A percentile compares a stretch with the other conserved stretches of the same genome.
These are phyloP conservation scores for Epipyxis sp. DNA, from an alignment of 108 stramenopile species.

Conservation along the genomic window DNA sequence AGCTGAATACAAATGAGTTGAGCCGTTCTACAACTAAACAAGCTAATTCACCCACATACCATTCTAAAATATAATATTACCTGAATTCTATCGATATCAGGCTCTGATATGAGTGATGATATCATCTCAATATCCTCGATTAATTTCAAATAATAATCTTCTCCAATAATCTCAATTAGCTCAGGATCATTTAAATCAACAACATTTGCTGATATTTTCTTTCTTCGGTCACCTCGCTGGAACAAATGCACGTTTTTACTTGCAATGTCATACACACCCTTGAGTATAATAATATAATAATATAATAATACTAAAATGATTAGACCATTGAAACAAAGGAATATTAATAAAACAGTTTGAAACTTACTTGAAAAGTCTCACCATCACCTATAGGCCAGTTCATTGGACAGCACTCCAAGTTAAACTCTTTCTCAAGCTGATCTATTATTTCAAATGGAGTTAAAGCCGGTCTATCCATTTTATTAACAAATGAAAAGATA, in stretches of 20 bases:
- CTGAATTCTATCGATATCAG: neutral
- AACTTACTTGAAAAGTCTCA: slow-evolving; percentile 67
- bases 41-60: no score
- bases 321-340: neutral
- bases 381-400: slow-evolving; percentile 96
- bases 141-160: slow-evolving; percentile 63
- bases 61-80: no score
- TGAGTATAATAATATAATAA: no score
- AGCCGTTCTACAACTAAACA: no score
- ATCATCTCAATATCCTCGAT: slow-evolving; percentile 81
- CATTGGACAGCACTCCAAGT: slow-evolving; percentile 78
- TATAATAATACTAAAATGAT: no score
- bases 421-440: slow-evolving; percentile 84
- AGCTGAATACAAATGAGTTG: no score
- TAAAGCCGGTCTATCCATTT: slow-evolving; percentile 88
- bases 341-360: neutral
- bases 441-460: slow-evolving; percentile 88
- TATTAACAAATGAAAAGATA: slow-evolving; percentile 87
- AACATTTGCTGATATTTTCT: slow-evolving; percentile 41
- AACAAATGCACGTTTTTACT: slow-evolving; percentile 80
- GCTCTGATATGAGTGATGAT: neutral
- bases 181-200: slow-evolving; percentile 58
- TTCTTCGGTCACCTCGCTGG: slow-evolving; percentile 49
- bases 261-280: slow-evolving; percentile 80
- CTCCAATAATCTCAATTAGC: slow-evolving; percentile 61